These are phyloP conservation scores for Plasmodium gaboni DNA, from an alignment of 169 alveolate species.

Conservation along the genomic window DNA sequence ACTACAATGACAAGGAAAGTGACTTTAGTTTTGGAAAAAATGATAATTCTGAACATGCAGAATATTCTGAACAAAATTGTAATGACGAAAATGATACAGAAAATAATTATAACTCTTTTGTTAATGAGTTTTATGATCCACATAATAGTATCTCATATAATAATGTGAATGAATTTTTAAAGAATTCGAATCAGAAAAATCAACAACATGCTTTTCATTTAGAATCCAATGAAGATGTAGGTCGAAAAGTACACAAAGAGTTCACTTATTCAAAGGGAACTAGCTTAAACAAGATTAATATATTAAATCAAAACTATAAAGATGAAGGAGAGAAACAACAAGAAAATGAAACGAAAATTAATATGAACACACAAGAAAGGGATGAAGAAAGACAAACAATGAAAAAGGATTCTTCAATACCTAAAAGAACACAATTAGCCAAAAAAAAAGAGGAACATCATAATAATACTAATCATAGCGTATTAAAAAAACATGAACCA, in stretches of 20 bases:
- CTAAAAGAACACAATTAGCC: conserved; percentile 28
- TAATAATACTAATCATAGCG: neutral
- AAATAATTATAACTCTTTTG: conserved; percentile 29
- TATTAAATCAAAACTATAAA: neutral
- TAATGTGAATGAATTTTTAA: conserved; percentile 23
- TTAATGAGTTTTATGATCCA: conserved; percentile 44
- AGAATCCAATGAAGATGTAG: conserved; percentile 4
- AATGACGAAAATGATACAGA: conserved; percentile 34
- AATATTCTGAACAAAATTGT: neutral
- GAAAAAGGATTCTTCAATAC: neutral
- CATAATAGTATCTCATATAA: conserved; percentile 16
- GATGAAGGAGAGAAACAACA: neutral
- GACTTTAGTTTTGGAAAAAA: conserved; percentile 74
- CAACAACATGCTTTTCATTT: conserved; percentile 1
- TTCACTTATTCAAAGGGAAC: neutral
- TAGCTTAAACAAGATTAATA: neutral
- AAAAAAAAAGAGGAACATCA: conserved; percentile 29
- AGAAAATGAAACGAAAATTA: neutral
- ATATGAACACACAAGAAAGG: conserved; percentile 1
- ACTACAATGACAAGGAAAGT: conserved; percentile 62
- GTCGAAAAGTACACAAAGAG: neutral
- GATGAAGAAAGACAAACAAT: neutral
- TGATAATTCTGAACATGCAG: conserved; percentile 33
- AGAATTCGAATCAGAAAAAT: conserved; percentile 10
- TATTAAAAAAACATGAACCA: conserved; percentile 64